Evolutionary conservation across 345 rosid genomes (phyloP), one percentile per base, ranked within the genome.

Genomic region (Acer saccharum): DNA sequence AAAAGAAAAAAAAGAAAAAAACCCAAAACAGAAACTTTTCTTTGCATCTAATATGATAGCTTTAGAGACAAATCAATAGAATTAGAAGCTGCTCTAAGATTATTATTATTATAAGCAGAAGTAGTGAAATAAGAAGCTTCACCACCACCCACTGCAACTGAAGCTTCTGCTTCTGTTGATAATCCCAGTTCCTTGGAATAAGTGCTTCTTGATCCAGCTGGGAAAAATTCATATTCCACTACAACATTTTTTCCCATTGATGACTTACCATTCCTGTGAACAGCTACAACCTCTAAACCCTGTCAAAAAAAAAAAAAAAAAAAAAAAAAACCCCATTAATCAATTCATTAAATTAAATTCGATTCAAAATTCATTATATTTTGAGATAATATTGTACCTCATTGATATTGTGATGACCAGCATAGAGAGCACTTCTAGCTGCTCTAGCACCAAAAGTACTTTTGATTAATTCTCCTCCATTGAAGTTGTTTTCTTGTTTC

Each of bases 21-120:
- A 65, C 13, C 57, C 25, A 74, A 77, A 77, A 76, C 18, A 80
- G 75, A 80, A 20, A 62, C 73, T 73, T 65, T 62, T 75, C 43
- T 25, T 54, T 65, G 78, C 35, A 20, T 54, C 85, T 84, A 84
- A 21, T 27, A 79, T 17, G 84, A 92, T 86, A 92, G 98, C 90
- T 88, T 94, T 80, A 94, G 93, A 63, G 98, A 91, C 91, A 94
- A 80, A 87, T 94, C 98, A 84, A 94, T 80, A 77, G 83, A 83
- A 78, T 88, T 83, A 78, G 93, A 65, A 80, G 85, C 68, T 71
- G 71, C 75, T 77, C 58, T 50, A 74, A 68, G 77, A 69, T 61
- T 17, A 54, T 54, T 16, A 52, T 52, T 12, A 16, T 54, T 72
- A 41, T 77, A 71, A 83, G 79, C 68, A 68, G 9, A 62, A 74